phyloP scores from a whole-genome alignment of 495 filamentous ascomycete genomes.

The Podospora didyma region DNA sequence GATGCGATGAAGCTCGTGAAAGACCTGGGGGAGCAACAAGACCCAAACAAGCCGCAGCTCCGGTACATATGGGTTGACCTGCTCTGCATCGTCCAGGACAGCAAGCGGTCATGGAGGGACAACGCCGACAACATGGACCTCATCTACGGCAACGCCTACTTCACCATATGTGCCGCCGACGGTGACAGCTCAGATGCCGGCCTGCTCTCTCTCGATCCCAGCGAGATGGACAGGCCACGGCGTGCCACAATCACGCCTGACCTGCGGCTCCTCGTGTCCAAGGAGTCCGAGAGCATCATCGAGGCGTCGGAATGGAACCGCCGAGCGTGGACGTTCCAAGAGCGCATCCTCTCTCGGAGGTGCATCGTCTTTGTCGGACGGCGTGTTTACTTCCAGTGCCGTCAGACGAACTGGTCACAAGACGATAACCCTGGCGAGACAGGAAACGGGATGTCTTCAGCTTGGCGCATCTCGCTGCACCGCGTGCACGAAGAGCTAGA shows the following conservation, averaged over 20 bases:
- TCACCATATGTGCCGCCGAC: conserved; percentile 22
- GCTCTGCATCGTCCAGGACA: conserved; percentile 32
- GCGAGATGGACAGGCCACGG: no score
- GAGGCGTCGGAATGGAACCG: conserved; percentile 22
- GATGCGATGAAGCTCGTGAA: conserved; percentile 23
- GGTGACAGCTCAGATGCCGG: conserved; percentile 12
- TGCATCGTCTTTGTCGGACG: conserved; percentile 30
- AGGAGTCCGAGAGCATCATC: conserved; percentile 13
- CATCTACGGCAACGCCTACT: conserved; percentile 15
- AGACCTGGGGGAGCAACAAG: conserved; percentile 8
- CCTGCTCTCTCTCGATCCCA: not conserved
- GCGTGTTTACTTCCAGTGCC: conserved; percentile 34
- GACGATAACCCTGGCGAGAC: conserved; percentile 11
- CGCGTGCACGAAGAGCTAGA: conserved; percentile 10
- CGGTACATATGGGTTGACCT: conserved; percentile 35
- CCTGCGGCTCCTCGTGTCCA: conserved; percentile 10
- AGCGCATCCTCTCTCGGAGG: conserved; percentile 28
- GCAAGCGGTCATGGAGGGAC: conserved; percentile 13
- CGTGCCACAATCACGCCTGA: conserved; percentile 3
- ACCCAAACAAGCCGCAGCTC: no score
- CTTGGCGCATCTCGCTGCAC: conserved; percentile 7
- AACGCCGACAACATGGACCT: conserved; percentile 16
- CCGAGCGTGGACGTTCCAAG: conserved; percentile 38
- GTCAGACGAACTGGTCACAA: conserved; percentile 19
- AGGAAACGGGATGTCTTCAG: conserved; percentile 15